Conservation (phyloP, 768 basidiomycete genomes). For the Boletus subparvulus region DNA sequence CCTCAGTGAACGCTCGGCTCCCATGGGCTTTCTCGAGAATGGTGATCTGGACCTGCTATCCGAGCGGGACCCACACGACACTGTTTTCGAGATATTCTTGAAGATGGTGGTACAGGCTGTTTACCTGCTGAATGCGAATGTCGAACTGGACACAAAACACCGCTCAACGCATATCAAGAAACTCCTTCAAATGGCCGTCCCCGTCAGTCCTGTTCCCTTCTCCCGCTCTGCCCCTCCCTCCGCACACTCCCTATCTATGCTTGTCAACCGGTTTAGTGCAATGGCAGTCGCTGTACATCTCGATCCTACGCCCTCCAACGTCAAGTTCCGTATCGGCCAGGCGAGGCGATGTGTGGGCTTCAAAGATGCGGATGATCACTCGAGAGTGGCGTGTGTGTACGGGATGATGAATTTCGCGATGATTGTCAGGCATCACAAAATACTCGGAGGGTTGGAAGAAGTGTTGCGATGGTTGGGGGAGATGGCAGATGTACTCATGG, state of each 20-base stretch:
- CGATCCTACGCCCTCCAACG: slow-evolving; percentile 48
- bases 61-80: slow-evolving; percentile 54
- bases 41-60: slow-evolving; percentile 54
- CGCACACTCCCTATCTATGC: slow-evolving; percentile 60
- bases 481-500: slow-evolving; percentile 52
- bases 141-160: slow-evolving; percentile 33
- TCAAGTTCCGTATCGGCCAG: slow-evolving; percentile 56
- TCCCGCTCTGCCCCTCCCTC: slow-evolving; percentile 51
- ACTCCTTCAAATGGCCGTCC: slow-evolving; percentile 67
- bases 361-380: slow-evolving; percentile 57
- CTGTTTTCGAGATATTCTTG: slow-evolving; percentile 76
- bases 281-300: slow-evolving; percentile 70
- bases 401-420: slow-evolving; percentile 71
- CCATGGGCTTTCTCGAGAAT: slow-evolving; percentile 66
- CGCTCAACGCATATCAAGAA: slow-evolving; percentile 55
- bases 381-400: slow-evolving; percentile 70
- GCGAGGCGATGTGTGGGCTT: slow-evolving; percentile 70
- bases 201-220: slow-evolving; percentile 69
- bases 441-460: slow-evolving; percentile 45
- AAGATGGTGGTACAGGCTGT: slow-evolving; percentile 74
- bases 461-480: slow-evolving; percentile 65
- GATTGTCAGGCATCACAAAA: slow-evolving; percentile 52
- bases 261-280: slow-evolving; percentile 80
- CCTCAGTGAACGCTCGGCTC: slow-evolving; percentile 56
- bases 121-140: slow-evolving; percentile 32